A percentile compares a stretch with the other conserved stretches of the same genome.
These are phyloP conservation scores for Rutstroemia sydowiana DNA, from an alignment of 2,329 filamentous ascomycete species.

Conservation along the genomic window DNA sequence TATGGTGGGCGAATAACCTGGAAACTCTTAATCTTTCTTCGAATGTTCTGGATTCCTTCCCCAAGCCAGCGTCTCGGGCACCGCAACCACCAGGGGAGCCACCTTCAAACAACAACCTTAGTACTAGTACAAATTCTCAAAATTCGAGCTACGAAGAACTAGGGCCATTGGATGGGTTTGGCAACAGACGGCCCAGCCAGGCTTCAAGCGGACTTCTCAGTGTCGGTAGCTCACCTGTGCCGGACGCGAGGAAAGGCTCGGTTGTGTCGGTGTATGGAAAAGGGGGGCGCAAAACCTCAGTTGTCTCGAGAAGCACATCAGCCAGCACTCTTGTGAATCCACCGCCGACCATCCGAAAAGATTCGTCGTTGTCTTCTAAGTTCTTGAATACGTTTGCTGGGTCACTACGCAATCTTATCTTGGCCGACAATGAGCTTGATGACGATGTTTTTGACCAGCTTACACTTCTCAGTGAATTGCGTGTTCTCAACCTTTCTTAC, in stretches of 20 bases:
- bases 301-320: slow-evolving; percentile 60
- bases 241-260: slow-evolving; percentile 66
- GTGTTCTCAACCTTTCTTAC: slow-evolving; percentile 88
- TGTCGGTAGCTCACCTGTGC: slow-evolving; percentile 64
- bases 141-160: slow-evolving; percentile 76
- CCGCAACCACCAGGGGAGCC: slow-evolving; percentile 53
- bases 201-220: slow-evolving; percentile 69
- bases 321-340: slow-evolving; percentile 35
- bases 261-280: slow-evolving; percentile 74
- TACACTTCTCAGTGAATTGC: slow-evolving; percentile 71
- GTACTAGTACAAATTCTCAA: slow-evolving; percentile 36
- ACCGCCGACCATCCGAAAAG: slow-evolving; percentile 63
- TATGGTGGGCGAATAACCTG: slow-evolving; percentile 91
- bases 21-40: slow-evolving; percentile 93
- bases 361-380: slow-evolving; percentile 76
- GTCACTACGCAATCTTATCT: slow-evolving; percentile 73
- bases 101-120: slow-evolving; percentile 13
- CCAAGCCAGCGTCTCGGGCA: slow-evolving; percentile 70
- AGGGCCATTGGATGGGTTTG: slow-evolving; percentile 54
- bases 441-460: slow-evolving; percentile 95
- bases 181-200: slow-evolving; percentile 72
- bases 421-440: slow-evolving; percentile 89
- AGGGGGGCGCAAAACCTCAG: slow-evolving; percentile 76
- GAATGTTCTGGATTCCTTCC: slow-evolving; percentile 85
- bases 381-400: slow-evolving; percentile 81